Evolutionary conservation across 2,329 filamentous ascomycete genomes (phyloP), one percentile per base, ranked within the genome.

Genomic region (Claviceps sorghi): DNA sequence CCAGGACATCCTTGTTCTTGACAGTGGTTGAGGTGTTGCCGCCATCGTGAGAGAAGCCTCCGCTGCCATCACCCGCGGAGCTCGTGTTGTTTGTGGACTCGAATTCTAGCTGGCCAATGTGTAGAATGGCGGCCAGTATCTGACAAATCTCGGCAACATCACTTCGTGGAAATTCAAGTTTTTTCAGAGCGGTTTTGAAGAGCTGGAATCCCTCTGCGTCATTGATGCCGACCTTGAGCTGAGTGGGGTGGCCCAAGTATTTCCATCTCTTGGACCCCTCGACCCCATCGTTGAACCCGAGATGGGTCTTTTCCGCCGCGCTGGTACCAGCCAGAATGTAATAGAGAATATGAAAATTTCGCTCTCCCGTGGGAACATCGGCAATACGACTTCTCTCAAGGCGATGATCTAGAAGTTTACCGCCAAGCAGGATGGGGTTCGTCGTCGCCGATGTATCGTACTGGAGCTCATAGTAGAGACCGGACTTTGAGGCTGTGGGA

Each of bases 141-240:
- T 98, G 93, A 67, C 93, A 98, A 52, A 98, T 90, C 65, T 96
- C 91, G 41, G 93, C 93, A 63, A 98, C 95, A 61, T 96, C 93
- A 55, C 84, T 83, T 52, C 90, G 80, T 4, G 91, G 86, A 57
- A 98, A 97, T 68, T 97, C 93, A 15, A 98, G 78, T 67, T 95
- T 96, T 58, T 90, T 80, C 48, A 98, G 72, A 1, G 93, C 93
- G 1, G 88, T 95, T 73, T 97, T 97, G 77, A 98, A 97, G 51
- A 97, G 84, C 64, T 95, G 88, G 68, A 98, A 98, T 4, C 91
- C 93, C 62, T 96, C 90, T 1, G 84, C 77, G 63, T 98, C 93
- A 62, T 98, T 96, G 65, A 98, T 90, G 53, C 93, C 93, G 30
- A 97, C 88, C 67, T 95, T 97, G 58, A 98, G 77, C 69, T 98